These are phyloP conservation scores for Apiospora rasikravindrae DNA, from an alignment of 2,329 filamentous ascomycete genomes.

Conservation along the genomic window DNA sequence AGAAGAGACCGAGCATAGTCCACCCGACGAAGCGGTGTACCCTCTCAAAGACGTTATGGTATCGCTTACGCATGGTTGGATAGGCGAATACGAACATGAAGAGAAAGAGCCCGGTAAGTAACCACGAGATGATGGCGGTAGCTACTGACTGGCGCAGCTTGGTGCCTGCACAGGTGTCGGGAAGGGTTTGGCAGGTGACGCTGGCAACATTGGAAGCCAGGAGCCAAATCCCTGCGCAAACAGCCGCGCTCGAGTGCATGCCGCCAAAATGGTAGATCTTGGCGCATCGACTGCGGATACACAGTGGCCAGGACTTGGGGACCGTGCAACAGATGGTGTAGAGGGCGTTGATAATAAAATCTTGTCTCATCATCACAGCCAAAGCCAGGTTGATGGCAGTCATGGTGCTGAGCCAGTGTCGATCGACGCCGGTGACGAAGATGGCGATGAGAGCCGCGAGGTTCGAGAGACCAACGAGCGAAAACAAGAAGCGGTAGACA, in stretches of 20 bases:
- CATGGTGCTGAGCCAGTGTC: slow-evolving; percentile 47
- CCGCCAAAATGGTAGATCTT: slow-evolving; percentile 60
- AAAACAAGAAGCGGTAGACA: slow-evolving; percentile 62
- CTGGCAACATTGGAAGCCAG: slow-evolving; percentile 38
- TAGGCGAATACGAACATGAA: slow-evolving; percentile 65
- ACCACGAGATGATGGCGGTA: slow-evolving; percentile 56
- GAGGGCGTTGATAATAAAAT: slow-evolving; percentile 56
- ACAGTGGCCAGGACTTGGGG: slow-evolving; percentile 50
- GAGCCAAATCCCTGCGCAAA: slow-evolving; percentile 55
- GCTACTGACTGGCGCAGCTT: slow-evolving; percentile 43
- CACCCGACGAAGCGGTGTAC: slow-evolving; percentile 78
- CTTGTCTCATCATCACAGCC: slow-evolving; percentile 59
- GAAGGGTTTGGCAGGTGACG: slow-evolving; percentile 23
- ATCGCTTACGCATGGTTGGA: slow-evolving; percentile 63
- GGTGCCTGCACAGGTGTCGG: slow-evolving; percentile 22
- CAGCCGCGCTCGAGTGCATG: slow-evolving; percentile 55
- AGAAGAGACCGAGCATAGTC: slow-evolving; percentile 68
- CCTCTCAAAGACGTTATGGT: slow-evolving; percentile 73
- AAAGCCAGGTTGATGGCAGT: slow-evolving; percentile 55
- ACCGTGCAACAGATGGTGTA: slow-evolving; percentile 53
- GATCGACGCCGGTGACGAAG: slow-evolving; percentile 39
- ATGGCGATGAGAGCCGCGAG: slow-evolving; percentile 52
- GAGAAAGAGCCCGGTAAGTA: slow-evolving; percentile 61
- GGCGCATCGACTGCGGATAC: slow-evolving; percentile 52
- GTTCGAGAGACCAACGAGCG: slow-evolving; percentile 57